Percentiles rank a stretch among this genome's conserved stretches.
These are phyloP conservation scores for Chenopodium quinoa DNA, from an alignment of 148 eudicot genomes.

Conservation along the genomic window DNA sequence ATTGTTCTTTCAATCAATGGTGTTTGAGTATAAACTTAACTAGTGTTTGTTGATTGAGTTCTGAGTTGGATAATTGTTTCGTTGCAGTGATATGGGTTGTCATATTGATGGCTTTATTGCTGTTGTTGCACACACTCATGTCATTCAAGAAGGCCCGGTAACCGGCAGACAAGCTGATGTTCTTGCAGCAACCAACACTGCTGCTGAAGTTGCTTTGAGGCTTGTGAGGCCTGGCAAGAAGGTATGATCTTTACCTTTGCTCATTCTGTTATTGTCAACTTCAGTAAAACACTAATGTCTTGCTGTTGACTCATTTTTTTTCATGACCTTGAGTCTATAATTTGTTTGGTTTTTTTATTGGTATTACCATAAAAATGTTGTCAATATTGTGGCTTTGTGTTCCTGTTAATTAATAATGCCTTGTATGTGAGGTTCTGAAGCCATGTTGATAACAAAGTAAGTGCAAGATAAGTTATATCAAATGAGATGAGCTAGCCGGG, in stretches of 20 bases:
- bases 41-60: background rate
- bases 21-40: background rate
- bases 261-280: background rate
- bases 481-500: too few species aligned
- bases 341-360: background rate
- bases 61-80: slow-evolving; percentile 17
- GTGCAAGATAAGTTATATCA: too few species aligned
- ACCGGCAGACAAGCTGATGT: slow-evolving; percentile 85
- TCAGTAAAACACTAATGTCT: background rate
- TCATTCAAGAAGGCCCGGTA: slow-evolving; percentile 72
- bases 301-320: background rate
- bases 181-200: slow-evolving; percentile 86
- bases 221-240: slow-evolving; percentile 89
- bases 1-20: too few species aligned
- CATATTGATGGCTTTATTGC: slow-evolving; percentile 96
- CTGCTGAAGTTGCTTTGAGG: slow-evolving; percentile 94
- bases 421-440: too few species aligned
- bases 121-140: slow-evolving; percentile 81
- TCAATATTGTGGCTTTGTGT: too few species aligned
- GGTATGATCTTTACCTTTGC: slow-evolving; percentile 33
- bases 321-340: background rate
- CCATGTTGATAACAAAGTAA: too few species aligned
- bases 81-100: slow-evolving; percentile 83
- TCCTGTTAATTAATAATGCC: too few species aligned
- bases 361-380: background rate